These are phyloP conservation scores for Calonectria pteridis DNA, from an alignment of 2,329 filamentous ascomycete species.

Conservation along the genomic window DNA sequence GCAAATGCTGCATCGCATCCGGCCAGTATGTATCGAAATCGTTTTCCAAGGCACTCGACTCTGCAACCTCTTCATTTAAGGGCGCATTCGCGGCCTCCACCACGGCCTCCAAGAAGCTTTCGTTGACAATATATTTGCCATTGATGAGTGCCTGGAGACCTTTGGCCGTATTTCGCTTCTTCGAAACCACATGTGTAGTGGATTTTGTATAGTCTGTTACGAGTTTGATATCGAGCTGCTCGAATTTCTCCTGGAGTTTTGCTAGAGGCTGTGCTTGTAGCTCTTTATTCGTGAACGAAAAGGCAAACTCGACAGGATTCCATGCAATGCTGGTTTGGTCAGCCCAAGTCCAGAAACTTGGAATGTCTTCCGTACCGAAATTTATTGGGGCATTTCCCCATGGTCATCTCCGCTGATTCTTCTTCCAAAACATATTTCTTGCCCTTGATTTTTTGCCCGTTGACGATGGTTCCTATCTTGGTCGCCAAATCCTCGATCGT, in stretches of 20 bases:
- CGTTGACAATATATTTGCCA: constrained; percentile 80
- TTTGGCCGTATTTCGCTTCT: constrained; percentile 90
- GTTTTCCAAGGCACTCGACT: constrained; percentile 73
- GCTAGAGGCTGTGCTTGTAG: constrained; percentile 74
- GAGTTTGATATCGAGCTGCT: constrained; percentile 91
- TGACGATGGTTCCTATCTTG: constrained; percentile 84
- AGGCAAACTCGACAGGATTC: constrained; percentile 84
- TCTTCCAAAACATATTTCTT: constrained; percentile 66
- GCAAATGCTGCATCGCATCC: constrained; percentile 76
- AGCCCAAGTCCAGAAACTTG: constrained; percentile 1
- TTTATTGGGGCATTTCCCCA: constrained; percentile 77
- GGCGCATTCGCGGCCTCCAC: constrained; percentile 67
- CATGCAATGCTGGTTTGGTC: constrained; percentile 75
- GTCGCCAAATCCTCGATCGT: constrained; percentile 84
- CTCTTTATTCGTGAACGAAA: constrained; percentile 80
- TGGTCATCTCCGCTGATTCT: constrained; percentile 70
- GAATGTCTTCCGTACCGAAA: constrained; percentile 64
- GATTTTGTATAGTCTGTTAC: constrained; percentile 75
- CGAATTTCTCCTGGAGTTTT: constrained; percentile 74
- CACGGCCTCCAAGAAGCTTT: constrained; percentile 80
- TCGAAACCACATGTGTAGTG: constrained; percentile 90
- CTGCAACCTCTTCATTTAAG: constrained; percentile 61
- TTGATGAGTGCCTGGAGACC: constrained; percentile 89
- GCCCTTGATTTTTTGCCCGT: constrained; percentile 78
- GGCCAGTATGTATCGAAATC: constrained; percentile 89